Base-by-base conservation (phyloP, 345 rosid genomes). In the Syzygium aromaticum region DNA sequence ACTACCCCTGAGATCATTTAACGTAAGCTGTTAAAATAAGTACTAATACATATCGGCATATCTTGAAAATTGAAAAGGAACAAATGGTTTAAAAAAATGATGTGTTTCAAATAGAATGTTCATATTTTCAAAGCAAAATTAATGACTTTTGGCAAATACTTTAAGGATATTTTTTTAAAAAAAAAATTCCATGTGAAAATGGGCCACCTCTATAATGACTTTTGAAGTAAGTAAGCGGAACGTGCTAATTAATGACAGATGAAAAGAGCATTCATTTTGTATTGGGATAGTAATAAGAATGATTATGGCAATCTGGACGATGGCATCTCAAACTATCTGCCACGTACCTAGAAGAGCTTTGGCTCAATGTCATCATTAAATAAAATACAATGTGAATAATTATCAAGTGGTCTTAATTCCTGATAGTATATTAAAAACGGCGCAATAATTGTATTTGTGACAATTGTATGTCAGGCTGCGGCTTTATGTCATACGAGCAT, bases 181-280 rank as follows among this genome's bases (percentile, higher is more conserved):
- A 17, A n/a, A n/a, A n/a, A 84, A 11, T n/a, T 52, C 23, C 52
- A 23, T 54, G 86, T 46, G 51, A 5, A 85, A 30, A 54, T 53
- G 87, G 77, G 54, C 87, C 57, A 3, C 67, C 84, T 51, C 53
- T 33, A 28, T 13, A 87, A 86, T 87, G 86, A 54, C 94, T 90
- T 94, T 89, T 40, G 54, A 84, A 87, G 52, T 87, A 92, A 93
- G 95, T 93, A 93, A 92, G 90, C 82, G 30, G 64, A 91, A 93
- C 93, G 90, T 92, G 96, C 85, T 88, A 77, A 90, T 91, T 86
- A 93, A 91, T 94, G 89, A 92, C 67, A 88, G 86, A 87, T 83
- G 43, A 28, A 61, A 54, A 23, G 30, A 54, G 64, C 51, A 67
- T 67, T 67, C 80, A 33, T 8, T 67, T 64, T 33, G 7, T 33